Evolutionary conservation across 768 basidiomycete genomes (phyloP), one percentile per base, ranked within the genome.

Genomic region (Amanita inopinata): DNA sequence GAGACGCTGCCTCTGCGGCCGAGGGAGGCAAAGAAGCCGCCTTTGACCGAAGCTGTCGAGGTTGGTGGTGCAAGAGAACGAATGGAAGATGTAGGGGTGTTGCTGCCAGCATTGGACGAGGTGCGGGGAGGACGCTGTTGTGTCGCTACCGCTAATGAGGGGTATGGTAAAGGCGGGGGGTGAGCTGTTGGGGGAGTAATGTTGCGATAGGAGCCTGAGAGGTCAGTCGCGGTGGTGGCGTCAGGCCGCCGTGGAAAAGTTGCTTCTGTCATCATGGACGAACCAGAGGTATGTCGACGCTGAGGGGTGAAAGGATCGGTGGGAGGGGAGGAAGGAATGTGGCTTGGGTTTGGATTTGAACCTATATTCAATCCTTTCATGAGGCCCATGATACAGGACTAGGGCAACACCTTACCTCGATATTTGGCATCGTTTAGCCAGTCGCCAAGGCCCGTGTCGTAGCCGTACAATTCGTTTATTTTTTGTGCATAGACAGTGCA

Each of bases 231-330:
- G 18, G 69, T 67, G 43, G 75, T 78, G 7, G 87, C 83, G 52
- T 90, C 87, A n/a, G 78, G 66, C 20, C 87, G 78, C 19, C 73
- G 72, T 11, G 87, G 85, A 59, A 90, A 90, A 0, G 86, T 86
- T 32, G 71, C 73, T 49, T 85, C 83, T 3, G 86, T 85, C 11
- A 76, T 74, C 50, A 78, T 73, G 7, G 87, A 89, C 1, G 75
- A 74, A 33, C 74, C 68, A 12, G 87, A 87, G 1, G 77, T 69
- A 47, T 85, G 80, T 39, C 86, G 73, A 20, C 74, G 69, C 46
- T 80, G 75, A 8, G 74, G 66, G 8, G 60, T 66, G 42, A 71
- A 72, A 40, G 65, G 61, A 41, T 60, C 57, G 14, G 63, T 59
- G 12, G 70, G 65, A 15, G 67, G 66, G 15, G 61, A 53, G 27